Conservation (phyloP, 495 filamentous ascomycete genomes). For the Trichoderma asperelloides region DNA sequence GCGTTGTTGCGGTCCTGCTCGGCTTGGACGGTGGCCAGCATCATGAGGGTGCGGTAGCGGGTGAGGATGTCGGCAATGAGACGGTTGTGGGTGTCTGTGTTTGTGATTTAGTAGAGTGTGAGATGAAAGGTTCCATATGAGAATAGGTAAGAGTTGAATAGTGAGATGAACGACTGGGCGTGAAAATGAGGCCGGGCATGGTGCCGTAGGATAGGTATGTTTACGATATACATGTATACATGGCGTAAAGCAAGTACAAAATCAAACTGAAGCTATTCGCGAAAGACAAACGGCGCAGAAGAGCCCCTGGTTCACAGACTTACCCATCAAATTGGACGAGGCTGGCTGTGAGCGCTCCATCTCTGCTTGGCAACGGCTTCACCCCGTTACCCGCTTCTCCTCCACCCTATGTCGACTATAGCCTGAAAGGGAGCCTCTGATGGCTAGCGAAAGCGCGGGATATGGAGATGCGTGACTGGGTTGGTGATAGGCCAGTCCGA, state of each 20-base stretch:
- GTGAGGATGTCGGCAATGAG: conserved; percentile 23
- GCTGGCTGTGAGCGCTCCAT: neutral
- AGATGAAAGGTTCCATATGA: neutral
- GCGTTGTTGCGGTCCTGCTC: conserved; percentile 13
- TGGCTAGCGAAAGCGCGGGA: too few species aligned
- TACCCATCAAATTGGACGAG: conserved; percentile 2
- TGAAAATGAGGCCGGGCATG: neutral
- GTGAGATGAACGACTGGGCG: neutral
- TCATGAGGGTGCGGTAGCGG: conserved; percentile 23
- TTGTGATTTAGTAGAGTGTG: neutral
- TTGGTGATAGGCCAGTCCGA: too few species aligned
- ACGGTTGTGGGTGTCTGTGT: conserved; percentile 9
- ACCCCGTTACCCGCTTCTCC: too few species aligned
- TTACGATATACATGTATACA: too few species aligned
- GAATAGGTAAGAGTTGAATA: neutral
- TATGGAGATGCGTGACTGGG: too few species aligned
- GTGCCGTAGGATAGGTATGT: too few species aligned
- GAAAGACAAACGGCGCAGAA: neutral
- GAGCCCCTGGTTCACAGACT: neutral
- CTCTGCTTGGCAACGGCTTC: neutral
- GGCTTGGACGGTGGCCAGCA: conserved; percentile 17
- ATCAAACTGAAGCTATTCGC: neutral
- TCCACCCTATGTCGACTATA: too few species aligned
- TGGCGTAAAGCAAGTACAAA: too few species aligned
- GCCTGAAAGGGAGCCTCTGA: neutral